Percentiles rank a stretch among this genome's conserved stretches.
Conservation (phyloP, 2,329 filamentous ascomycete species). For the Aspergillus costaricaensis region DNA sequence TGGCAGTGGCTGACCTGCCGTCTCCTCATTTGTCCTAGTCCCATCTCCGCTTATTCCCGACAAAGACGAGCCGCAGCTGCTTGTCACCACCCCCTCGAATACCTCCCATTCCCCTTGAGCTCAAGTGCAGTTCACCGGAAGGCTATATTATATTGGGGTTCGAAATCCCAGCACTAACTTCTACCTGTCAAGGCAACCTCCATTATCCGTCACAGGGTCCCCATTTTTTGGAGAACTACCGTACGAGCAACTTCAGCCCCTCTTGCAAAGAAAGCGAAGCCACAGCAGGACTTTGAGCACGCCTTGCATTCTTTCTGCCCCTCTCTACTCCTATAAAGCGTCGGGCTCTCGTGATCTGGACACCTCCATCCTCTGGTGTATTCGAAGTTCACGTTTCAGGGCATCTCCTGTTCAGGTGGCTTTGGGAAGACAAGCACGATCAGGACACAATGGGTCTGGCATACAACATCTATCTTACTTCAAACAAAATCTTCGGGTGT, state of each 20-base stretch:
- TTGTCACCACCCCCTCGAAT: constrained; percentile 4
- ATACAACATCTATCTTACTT: constrained; percentile 89
- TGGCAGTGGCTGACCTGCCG: background rate
- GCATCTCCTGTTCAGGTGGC: constrained; percentile 16
- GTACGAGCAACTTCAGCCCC: background rate
- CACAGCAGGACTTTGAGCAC: background rate
- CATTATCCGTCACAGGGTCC: background rate
- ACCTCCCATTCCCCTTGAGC: background rate
- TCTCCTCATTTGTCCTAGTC: constrained; percentile 1
- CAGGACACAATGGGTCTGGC: constrained; percentile 71
- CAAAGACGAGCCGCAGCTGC: constrained; percentile 9
- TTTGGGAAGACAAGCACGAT: constrained; percentile 20
- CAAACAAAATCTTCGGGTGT: constrained; percentile 86
- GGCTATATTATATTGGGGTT: background rate
- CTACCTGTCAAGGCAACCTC: background rate
- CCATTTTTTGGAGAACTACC: background rate
- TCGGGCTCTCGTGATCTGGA: background rate
- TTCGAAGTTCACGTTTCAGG: constrained; percentile 24
- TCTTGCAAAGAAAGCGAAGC: background rate
- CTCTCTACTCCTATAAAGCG: background rate
- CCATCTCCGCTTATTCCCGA: constrained; percentile 11
- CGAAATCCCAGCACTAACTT: background rate
- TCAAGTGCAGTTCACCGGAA: background rate
- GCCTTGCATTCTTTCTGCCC: background rate
- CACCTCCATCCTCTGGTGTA: constrained; percentile 12